Evolutionary conservation across 2,329 filamentous ascomycete genomes (phyloP).

Genomic region (Colletotrichum salicis): DNA sequence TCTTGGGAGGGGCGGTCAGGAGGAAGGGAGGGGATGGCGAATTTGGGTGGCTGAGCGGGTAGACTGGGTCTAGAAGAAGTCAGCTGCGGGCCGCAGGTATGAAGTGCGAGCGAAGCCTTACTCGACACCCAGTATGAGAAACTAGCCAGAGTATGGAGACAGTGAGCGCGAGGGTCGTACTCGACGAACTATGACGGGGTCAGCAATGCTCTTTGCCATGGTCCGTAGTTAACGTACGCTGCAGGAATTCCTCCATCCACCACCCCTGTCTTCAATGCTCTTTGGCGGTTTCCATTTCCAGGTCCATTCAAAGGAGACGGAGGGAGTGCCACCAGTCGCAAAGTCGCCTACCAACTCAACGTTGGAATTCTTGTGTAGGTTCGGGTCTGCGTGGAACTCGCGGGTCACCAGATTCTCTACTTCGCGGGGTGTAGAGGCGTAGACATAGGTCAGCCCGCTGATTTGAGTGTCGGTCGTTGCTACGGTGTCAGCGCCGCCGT

Average conservation of each 20-base stretch:
- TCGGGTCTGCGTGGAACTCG: conserved; percentile 97
- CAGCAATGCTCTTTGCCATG: conserved; percentile 38
- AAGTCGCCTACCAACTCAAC: conserved; percentile 96
- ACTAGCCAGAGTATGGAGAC: conserved; percentile 85
- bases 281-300: conserved; percentile 98
- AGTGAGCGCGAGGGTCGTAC: conserved; percentile 93
- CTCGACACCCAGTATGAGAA: conserved; percentile 97
- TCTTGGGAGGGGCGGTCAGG: conserved; percentile 77
- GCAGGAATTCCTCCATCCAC: conserved; percentile 95
- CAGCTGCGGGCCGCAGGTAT: conserved; percentile 31
- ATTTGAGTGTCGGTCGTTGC: conserved; percentile 76
- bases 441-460: conserved; percentile 90
- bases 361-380: conserved; percentile 96
- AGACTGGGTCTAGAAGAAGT: conserved; percentile 52
- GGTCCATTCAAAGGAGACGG: conserved; percentile 91
- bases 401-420: conserved; percentile 93
- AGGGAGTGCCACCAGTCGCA: conserved; percentile 82
- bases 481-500: conserved; percentile 51
- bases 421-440: conserved; percentile 85
- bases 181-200: conserved; percentile 79
- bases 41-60: conserved; percentile 65
- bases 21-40: conserved; percentile 80
- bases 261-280: conserved; percentile 80
- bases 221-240: conserved; percentile 68
- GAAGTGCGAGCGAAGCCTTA: conserved; percentile 49